Evolutionary conservation across 331 rosid species (phyloP), one percentile per base, ranked within the genome.

Genomic region (Rosa hybrid): DNA sequence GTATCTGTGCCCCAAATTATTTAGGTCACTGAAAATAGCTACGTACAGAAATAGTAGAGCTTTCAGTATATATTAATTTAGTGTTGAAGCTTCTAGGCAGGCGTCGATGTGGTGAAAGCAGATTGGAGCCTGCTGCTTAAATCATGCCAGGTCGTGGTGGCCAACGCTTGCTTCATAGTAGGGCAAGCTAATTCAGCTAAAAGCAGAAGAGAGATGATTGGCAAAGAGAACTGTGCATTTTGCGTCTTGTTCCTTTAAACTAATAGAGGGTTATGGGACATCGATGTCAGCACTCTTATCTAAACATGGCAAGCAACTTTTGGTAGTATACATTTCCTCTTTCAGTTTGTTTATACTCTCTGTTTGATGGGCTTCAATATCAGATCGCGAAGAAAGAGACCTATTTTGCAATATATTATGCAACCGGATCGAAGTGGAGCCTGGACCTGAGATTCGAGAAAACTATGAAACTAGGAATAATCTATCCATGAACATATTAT

Each of bases 121-220:
- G 48, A 71, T 70, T 82, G 81, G 78, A 10, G 41, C 11, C 7
- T 34, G 34, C 59, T 17, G 78, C 85, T 12, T 30, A 49, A 77
- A 76, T 71, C 60, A 71, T 50, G 59, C 25, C 70, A 0, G 45
- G 70, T 30, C 42, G 70, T 16, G 68, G 44, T 59, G 65, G 44
- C 81, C 78, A 20, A 67, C 70, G 1, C 54, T 25, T 34, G 8
- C 74, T 53, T 30, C 51, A 2, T 23, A 21, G 12, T 45, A 57
- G 72, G 77, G 34, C 21, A 57, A 64, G 34, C 44, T 27, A 7
- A 27, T 65, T 65, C 34, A 30, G 51, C 49, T 30, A 60, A 50
- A 34, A 21, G 78, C 71, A 17, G 25, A 23, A 62, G 48, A 12
- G 44, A 67, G 71, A 67, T 67, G 13, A 14, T 34, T 17, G 39